These are phyloP conservation scores for Cucurbita maxima DNA, from an alignment of 306 rosid genomes.

Conservation along the genomic window DNA sequence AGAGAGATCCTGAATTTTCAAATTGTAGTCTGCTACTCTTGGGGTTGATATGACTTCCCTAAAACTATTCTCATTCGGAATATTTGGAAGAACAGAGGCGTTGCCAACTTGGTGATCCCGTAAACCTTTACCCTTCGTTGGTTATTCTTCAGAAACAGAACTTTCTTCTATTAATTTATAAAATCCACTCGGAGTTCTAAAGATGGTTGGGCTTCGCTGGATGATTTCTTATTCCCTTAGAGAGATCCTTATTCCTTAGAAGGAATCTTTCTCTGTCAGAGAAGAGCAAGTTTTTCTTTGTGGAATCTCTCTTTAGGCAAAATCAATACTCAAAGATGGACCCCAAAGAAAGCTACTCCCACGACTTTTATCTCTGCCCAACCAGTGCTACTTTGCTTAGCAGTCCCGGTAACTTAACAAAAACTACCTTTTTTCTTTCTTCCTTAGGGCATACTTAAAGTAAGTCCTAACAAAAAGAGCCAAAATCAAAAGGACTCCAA, in stretches of 20 bases:
- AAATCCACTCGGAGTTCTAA: not conserved
- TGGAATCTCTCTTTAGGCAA: not conserved
- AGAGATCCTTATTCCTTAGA: not conserved
- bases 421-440: too few relatives aligned
- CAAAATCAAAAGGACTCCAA: too few relatives aligned
- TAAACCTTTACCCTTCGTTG: not conserved
- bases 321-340: not conserved
- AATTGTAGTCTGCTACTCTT: not conserved
- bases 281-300: not conserved
- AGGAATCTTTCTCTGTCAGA: not conserved
- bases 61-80: not conserved
- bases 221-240: not conserved
- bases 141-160: not conserved
- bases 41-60: not conserved
- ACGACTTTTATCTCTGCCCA: not conserved
- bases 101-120: not conserved
- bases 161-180: not conserved
- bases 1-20: not conserved
- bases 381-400: not conserved
- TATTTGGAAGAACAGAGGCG: not conserved
- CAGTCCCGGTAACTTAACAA: not conserved
- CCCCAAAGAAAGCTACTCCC: not conserved
- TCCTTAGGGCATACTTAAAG: too few relatives aligned
- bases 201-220: not conserved
- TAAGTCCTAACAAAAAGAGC: too few relatives aligned